Base-by-base conservation (phyloP, 2,329 filamentous ascomycete species). In the Eurotiales sp. region DNA sequence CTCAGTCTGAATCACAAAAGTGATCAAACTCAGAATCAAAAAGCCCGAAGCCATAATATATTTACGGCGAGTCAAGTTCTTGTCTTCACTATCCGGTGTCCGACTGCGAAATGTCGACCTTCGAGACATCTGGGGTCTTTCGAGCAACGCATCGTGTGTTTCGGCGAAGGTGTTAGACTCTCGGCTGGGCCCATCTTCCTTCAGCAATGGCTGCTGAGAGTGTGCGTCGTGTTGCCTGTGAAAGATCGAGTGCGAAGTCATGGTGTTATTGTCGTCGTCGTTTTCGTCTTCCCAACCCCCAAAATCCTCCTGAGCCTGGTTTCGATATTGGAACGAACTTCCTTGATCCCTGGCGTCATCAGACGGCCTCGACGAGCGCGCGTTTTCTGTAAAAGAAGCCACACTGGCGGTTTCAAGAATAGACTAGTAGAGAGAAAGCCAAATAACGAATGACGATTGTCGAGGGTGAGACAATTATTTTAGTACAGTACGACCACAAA, bases 1-100 rank as follows among this genome's bases (percentile, higher is more conserved):
- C 77, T 97, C 92, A 3, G 93, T 97, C 79, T 99, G 93, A 5
- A 96, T 77, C 43, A 90, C 89, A 68, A 99, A 99, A 64, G 88
- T 87, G 53, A 95, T 74, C 64, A 99, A 77, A 65, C 88, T 93
- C 59, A 96, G 66, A 25, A 86, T 72, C 55, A 99, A 78, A 70
- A 96, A 96, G 59, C 90, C 81, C 46, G 81, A 85, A 1, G 93
- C 92, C 66, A 92, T 89, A 21, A 87, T 86, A 72, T 99, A 97
- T 71, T 90, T 90, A 65, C 83, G 86, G 64, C 82, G 82, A 30
- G 88, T 90, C 39, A 84, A 85, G 54, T 79, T 72, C 57, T 80
- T 80, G 15, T 83, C 77, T 30, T 77, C 75, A 8, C 78, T 75
- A 53, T 83, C 80, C n/a, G 89, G 88, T 64, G 87, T 91, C 61